Percentiles rank a stretch among this genome's conserved stretches.
Evolutionary conservation across 1,139 yeast genomes (phyloP).

Genomic region (Saccharomyces hybrid): DNA sequence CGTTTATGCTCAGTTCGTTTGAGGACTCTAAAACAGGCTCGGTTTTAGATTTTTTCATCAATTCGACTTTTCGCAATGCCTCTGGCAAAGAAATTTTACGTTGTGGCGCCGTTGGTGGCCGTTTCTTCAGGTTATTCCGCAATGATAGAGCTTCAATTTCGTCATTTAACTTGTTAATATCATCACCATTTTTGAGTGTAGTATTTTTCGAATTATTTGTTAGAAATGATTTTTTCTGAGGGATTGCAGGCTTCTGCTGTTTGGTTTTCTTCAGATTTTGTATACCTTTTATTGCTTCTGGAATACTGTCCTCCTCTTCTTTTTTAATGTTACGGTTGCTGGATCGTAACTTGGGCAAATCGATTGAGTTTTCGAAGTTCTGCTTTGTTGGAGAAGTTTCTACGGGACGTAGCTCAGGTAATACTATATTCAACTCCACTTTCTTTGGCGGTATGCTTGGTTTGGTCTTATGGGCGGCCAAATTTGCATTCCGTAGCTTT

Average conservation of each 20-base stretch:
- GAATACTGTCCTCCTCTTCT: not conserved
- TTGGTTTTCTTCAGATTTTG: not conserved
- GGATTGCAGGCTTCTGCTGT: not conserved
- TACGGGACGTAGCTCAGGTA: conserved; percentile 12
- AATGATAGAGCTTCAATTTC: conserved; percentile 16
- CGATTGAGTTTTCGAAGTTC: not conserved
- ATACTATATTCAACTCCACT: conserved; percentile 3
- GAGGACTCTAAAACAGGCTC: not conserved
- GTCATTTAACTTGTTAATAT: not conserved
- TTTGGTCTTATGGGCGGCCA: conserved; percentile 5
- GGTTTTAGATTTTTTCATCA: conserved; percentile 12
- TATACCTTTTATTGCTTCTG: not conserved
- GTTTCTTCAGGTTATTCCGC: conserved; percentile 9
- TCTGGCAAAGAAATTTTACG: conserved; percentile 30
- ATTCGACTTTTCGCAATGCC: conserved; percentile 25
- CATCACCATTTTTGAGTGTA: not conserved
- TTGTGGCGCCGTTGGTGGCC: conserved; percentile 22
- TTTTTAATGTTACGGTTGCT: not conserved
- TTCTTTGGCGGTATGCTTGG: conserved; percentile 12
- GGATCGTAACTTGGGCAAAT: not conserved
- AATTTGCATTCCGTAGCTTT: conserved; percentile 8
- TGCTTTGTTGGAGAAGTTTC: not conserved
- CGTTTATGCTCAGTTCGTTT: not conserved
- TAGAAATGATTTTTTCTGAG: not conserved
- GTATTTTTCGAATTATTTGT: not conserved